These are phyloP conservation scores for Microthyrium microscopicum DNA, from an alignment of 2,329 filamentous ascomycete genomes.

Conservation along the genomic window DNA sequence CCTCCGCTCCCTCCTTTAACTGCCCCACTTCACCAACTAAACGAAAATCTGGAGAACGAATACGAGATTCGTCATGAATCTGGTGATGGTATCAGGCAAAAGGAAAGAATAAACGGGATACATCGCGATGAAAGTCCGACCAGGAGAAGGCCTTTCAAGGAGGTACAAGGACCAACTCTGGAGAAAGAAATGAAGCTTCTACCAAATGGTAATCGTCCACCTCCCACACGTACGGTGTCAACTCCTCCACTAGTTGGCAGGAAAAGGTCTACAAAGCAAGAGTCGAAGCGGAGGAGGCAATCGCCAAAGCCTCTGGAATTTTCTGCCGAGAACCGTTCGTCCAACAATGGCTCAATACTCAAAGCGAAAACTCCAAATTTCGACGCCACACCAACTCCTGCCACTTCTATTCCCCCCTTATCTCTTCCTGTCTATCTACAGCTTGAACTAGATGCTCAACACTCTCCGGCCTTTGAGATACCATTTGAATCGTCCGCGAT, in stretches of 20 bases:
- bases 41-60: too few relatives aligned
- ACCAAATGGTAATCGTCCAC: not conserved
- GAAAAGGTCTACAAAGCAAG: not conserved
- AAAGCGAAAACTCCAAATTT: constrained; percentile 21
- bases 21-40: too few relatives aligned
- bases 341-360: constrained; percentile 16
- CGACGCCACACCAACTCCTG: constrained; percentile 37
- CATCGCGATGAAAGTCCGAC: not conserved
- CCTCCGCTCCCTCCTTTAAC: too few relatives aligned
- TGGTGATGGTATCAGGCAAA: too few relatives aligned
- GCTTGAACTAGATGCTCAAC: constrained; percentile 45
- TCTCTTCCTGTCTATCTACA: constrained; percentile 51
- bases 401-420: constrained; percentile 43
- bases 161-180: not conserved
- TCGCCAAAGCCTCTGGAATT: constrained; percentile 6
- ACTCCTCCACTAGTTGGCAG: not conserved
- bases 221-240: not conserved
- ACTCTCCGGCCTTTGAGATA: constrained; percentile 37
- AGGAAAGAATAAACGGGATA: too few relatives aligned
- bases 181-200: not conserved
- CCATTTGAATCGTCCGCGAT: constrained; percentile 86
- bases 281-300: not conserved
- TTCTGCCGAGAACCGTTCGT: constrained; percentile 1
- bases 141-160: not conserved
- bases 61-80: too few relatives aligned